Percentiles rank a stretch among this genome's conserved stretches.
Conservation (phyloP, 306 rosid genomes). For the Luffa aegyptiaca region DNA sequence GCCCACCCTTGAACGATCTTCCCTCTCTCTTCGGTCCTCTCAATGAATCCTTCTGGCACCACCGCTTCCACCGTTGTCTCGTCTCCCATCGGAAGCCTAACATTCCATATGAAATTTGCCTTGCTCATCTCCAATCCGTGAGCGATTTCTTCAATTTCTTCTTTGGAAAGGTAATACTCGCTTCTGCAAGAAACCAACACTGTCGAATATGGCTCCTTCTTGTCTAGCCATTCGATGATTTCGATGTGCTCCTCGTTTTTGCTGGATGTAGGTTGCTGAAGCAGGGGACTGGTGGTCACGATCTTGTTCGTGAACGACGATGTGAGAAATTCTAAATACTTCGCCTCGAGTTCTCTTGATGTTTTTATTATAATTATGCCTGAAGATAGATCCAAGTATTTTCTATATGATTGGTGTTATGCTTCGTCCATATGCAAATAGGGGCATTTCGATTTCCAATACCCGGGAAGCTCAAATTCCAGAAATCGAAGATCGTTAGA, state of each 20-base stretch:
- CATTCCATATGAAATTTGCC: constrained; percentile 11
- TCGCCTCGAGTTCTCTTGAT: constrained; percentile 3
- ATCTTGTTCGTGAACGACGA: constrained; percentile 6
- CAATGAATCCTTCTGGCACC: constrained; percentile 8
- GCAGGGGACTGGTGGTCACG: constrained; percentile 11
- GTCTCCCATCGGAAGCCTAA: constrained; percentile 6
- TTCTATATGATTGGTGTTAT: not conserved
- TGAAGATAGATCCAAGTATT: not conserved
- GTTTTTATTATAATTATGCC: constrained; percentile 1
- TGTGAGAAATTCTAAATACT: constrained; percentile 10
- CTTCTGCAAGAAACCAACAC: constrained; percentile 19
- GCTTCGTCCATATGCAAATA: too few species aligned
- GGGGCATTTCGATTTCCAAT: not conserved
- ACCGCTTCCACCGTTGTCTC: not conserved
- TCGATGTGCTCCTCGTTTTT: not conserved
- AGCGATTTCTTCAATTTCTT: constrained; percentile 17
- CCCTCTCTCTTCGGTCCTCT: not conserved
- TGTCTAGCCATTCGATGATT: constrained; percentile 4
- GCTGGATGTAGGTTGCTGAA: not conserved
- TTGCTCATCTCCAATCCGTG: constrained; percentile 14
- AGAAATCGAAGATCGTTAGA: not conserved
- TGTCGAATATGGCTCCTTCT: constrained; percentile 2
- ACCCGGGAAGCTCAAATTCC: not conserved
- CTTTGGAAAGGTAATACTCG: constrained; percentile 11
- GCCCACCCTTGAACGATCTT: not conserved